Evolutionary conservation across 208 protist genomes (phyloP).

Genomic region (Acanthamoeba sp.): DNA sequence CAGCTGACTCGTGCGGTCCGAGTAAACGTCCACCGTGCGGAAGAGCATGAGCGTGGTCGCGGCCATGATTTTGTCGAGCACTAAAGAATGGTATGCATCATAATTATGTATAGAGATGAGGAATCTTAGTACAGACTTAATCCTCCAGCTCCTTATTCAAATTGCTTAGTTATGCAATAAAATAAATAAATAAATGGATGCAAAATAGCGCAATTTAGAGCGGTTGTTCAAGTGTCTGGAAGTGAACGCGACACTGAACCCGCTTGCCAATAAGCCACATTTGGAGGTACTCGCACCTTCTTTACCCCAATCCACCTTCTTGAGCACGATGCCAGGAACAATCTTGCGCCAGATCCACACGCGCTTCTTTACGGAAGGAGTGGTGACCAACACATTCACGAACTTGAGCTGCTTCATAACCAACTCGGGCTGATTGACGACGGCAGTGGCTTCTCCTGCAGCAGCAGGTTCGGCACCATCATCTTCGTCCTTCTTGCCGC

Average conservation of each 20-base stretch:
- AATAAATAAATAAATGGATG: neutral
- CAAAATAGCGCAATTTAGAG: neutral
- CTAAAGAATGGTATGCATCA: no score
- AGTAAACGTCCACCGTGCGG: slow-evolving; percentile 58
- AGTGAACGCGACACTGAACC: neutral
- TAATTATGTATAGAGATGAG: no score
- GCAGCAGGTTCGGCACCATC: neutral
- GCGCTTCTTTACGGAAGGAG: slow-evolving; percentile 63
- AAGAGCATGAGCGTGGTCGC: slow-evolving; percentile 45
- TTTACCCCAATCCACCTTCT: slow-evolving; percentile 58
- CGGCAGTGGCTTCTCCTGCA: neutral
- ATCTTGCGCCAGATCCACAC: slow-evolving; percentile 74
- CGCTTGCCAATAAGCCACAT: no score
- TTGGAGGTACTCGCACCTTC: no score
- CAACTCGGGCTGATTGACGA: neutral
- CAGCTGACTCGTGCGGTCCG: slow-evolving; percentile 67
- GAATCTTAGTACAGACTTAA: no score
- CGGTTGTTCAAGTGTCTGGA: no score
- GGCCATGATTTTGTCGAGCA: slow-evolving; percentile 45
- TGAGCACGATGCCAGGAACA: slow-evolving; percentile 52
- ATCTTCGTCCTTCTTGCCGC: slow-evolving; percentile 38
- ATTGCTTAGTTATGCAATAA: no score
- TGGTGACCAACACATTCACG: slow-evolving; percentile 23
- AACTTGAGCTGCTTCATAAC: slow-evolving; percentile 70
- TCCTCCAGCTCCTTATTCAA: no score